Evolutionary conservation across 2,329 filamentous ascomycete genomes (phyloP).

Genomic region (Aspergillus sp.): DNA sequence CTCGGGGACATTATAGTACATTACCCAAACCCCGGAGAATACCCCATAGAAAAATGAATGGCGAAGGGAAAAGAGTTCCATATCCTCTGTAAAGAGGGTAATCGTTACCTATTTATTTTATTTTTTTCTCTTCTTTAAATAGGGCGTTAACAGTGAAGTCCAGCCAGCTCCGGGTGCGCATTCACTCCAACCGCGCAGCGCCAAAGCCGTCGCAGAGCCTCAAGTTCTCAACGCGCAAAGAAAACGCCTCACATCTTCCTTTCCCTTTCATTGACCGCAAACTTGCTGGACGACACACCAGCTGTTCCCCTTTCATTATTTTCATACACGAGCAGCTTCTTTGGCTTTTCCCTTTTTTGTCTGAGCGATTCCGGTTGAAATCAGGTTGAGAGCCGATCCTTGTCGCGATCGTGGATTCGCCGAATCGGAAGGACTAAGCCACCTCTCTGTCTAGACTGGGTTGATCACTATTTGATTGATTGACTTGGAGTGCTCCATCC

Average conservation of each 20-base stretch:
- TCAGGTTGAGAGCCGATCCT: background rate
- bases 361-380: background rate
- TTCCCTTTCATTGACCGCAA: conserved; percentile 7
- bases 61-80: too few relatives aligned
- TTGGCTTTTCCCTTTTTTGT: background rate
- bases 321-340: background rate
- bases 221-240: background rate
- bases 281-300: background rate
- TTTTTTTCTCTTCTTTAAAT: background rate
- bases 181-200: background rate
- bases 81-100: too few relatives aligned
- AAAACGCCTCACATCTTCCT: background rate
- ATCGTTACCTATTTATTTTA: background rate
- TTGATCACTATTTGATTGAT: background rate
- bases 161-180: conserved; percentile 5
- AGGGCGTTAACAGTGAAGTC: background rate
- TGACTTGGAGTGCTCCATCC: background rate
- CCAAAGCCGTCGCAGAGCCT: background rate
- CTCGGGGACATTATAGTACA: too few relatives aligned
- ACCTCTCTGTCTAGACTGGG: too few relatives aligned
- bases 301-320: too few relatives aligned
- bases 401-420: conserved; percentile 14
- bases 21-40: too few relatives aligned
- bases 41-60: too few relatives aligned
- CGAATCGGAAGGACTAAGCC: background rate